phyloP scores from a whole-genome alignment of 805 yeast species.

The Wickerhamomyces chambardii region DNA sequence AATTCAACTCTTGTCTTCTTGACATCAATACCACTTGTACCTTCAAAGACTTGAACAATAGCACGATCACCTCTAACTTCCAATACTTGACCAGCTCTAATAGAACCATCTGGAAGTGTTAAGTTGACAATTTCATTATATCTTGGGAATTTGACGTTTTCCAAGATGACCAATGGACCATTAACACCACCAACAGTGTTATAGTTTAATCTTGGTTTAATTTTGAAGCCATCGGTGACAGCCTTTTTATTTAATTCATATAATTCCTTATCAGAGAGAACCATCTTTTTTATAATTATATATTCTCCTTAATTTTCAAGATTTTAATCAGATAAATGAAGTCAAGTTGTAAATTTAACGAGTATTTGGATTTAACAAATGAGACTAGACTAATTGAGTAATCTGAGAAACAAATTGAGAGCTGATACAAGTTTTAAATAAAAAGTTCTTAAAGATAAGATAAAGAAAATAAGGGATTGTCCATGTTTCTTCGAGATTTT shows the following conservation, averaged over 20 bases:
- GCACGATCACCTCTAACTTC: conserved; percentile 98
- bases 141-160: conserved; percentile 81
- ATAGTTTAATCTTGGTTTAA: conserved; percentile 85
- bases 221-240: conserved; percentile 82
- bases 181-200: conserved; percentile 98
- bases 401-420: too few relatives aligned
- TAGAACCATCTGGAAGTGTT: conserved; percentile 92
- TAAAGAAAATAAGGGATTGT: too few relatives aligned
- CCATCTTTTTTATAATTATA: too few relatives aligned
- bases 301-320: too few relatives aligned
- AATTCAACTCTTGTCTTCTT: conserved; percentile 96
- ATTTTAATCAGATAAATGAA: too few relatives aligned
- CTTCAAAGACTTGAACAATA: conserved; percentile 97
- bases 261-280: conserved; percentile 28
- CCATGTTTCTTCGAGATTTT: too few relatives aligned
- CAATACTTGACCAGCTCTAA: conserved; percentile 95
- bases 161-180: conserved; percentile 92
- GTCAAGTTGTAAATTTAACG: too few relatives aligned
- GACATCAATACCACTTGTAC: conserved; percentile 98
- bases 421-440: too few relatives aligned
- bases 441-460: too few relatives aligned
- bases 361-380: too few relatives aligned
- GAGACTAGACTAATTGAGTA: too few relatives aligned
- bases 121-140: conserved; percentile 95
- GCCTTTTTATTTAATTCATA: conserved; percentile 84